phyloP scores from a whole-genome alignment of 371 early-diverging fungal genomes.

The Mortierella sp. region DNA sequence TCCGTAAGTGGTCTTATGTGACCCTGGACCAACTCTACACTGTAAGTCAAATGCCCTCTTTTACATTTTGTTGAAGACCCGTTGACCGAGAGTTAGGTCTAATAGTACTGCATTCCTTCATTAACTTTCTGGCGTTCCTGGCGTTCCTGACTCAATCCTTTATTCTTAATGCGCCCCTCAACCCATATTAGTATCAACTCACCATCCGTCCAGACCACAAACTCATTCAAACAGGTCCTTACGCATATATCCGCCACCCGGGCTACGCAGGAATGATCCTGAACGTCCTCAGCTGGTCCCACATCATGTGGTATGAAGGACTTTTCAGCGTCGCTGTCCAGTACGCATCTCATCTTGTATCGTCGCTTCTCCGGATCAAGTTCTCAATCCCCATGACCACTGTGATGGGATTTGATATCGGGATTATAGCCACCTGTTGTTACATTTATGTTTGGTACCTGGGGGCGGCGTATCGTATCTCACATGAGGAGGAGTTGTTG shows the following conservation, averaged over 20 bases:
- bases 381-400: neutral
- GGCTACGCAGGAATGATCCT: slow-evolving; percentile 20
- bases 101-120: too few relatives aligned
- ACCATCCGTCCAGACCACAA: slow-evolving; percentile 19
- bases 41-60: too few relatives aligned
- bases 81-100: too few relatives aligned
- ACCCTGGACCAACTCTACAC: too few relatives aligned
- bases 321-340: neutral
- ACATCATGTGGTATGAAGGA: slow-evolving; percentile 3
- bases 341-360: neutral
- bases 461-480: neutral
- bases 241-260: slow-evolving; percentile 32
- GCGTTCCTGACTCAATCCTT: too few relatives aligned
- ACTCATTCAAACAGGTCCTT: slow-evolving; percentile 26
- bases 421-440: too few relatives aligned
- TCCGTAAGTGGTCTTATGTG: too few relatives aligned
- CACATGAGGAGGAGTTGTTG: slow-evolving; percentile 12
- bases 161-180: too few relatives aligned
- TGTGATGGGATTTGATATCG: neutral
- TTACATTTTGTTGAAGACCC: too few relatives aligned
- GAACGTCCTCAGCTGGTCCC: neutral
- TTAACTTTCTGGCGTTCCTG: too few relatives aligned
- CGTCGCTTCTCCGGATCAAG: neutral
- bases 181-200: slow-evolving; percentile 18
- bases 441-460: too few relatives aligned